These are phyloP conservation scores for Diaporthe aspalathi DNA, from an alignment of 2,329 filamentous ascomycete species.

Conservation along the genomic window DNA sequence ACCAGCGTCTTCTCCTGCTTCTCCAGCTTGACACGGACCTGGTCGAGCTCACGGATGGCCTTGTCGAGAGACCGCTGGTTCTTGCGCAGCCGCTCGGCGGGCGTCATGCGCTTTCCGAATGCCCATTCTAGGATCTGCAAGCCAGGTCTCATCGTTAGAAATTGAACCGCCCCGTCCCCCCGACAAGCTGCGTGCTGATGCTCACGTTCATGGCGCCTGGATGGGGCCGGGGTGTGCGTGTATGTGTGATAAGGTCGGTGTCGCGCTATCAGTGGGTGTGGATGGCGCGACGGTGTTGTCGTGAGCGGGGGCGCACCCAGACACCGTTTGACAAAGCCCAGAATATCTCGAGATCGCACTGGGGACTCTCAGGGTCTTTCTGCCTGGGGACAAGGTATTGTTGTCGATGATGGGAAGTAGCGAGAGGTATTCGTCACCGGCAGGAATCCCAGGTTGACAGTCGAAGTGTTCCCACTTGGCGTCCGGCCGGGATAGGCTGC, in stretches of 20 bases:
- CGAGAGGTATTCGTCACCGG: slow-evolving; percentile 23
- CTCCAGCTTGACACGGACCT: slow-evolving; percentile 94
- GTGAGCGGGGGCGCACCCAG: background rate
- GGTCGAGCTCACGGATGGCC: slow-evolving; percentile 94
- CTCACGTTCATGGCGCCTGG: slow-evolving; percentile 66
- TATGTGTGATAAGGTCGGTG: slow-evolving; percentile 33
- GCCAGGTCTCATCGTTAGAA: slow-evolving; percentile 42
- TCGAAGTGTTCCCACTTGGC: slow-evolving; percentile 31
- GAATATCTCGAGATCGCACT: background rate
- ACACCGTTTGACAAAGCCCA: background rate
- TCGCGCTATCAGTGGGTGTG: slow-evolving; percentile 20
- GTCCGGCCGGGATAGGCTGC: slow-evolving; percentile 25
- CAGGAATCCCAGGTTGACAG: slow-evolving; percentile 21
- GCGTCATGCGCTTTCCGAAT: slow-evolving; percentile 99
- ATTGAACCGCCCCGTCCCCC: background rate
- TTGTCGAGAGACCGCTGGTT: slow-evolving; percentile 98
- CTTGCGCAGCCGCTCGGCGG: slow-evolving; percentile 88
- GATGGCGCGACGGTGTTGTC: background rate
- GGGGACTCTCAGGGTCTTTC: background rate
- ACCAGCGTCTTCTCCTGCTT: slow-evolving; percentile 99
- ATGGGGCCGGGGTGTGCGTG: slow-evolving; percentile 26
- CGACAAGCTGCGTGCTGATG: slow-evolving; percentile 28
- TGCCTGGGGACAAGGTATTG: background rate
- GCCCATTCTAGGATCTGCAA: slow-evolving; percentile 97
- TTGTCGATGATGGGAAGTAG: slow-evolving; percentile 12